A percentile compares a stretch with the other conserved stretches of the same genome.
These are phyloP conservation scores for Euphorbia pulcherrima DNA, from an alignment of 345 rosid genomes.

Conservation along the genomic window DNA sequence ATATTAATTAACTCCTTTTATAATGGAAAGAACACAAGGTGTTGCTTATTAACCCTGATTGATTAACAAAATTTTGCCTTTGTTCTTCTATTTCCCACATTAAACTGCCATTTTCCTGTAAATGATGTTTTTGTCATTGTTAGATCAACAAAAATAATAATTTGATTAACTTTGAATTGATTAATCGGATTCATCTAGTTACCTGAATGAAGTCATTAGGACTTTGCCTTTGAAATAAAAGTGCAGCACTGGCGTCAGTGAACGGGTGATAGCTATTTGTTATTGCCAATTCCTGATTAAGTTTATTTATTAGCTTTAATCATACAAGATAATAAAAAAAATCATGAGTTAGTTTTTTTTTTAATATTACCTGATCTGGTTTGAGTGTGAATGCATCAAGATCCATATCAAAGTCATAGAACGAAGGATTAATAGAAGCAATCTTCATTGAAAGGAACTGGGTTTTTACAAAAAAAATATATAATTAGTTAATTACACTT, in stretches of 20 bases:
- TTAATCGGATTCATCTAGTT: not conserved
- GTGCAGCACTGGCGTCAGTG: constrained; percentile 27
- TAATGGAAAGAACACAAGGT: constrained; percentile 55
- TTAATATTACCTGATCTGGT: constrained; percentile 48
- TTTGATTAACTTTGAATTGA: no score
- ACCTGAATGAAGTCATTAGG: constrained; percentile 28
- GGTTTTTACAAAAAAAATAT: not conserved
- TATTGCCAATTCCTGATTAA: constrained; percentile 32
- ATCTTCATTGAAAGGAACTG: constrained; percentile 80
- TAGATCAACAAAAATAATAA: no score
- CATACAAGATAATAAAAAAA: not conserved
- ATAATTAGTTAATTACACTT: not conserved
- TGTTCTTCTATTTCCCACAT: constrained; percentile 54
- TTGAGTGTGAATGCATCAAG: constrained; percentile 39
- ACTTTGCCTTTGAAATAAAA: constrained; percentile 33
- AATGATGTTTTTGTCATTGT: constrained; percentile 27
- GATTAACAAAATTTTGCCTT: constrained; percentile 42
- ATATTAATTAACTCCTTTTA: constrained; percentile 2
- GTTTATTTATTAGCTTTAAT: constrained; percentile 23
- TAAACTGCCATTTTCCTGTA: constrained; percentile 39
- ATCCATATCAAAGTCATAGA: constrained; percentile 58
- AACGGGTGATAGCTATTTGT: constrained; percentile 28
- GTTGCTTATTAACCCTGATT: constrained; percentile 41
- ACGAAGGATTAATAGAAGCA: constrained; percentile 56
- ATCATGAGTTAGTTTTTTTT: not conserved